Conservation (phyloP, 202 grass and related monocot genomes). For the Zizania palustris region DNA sequence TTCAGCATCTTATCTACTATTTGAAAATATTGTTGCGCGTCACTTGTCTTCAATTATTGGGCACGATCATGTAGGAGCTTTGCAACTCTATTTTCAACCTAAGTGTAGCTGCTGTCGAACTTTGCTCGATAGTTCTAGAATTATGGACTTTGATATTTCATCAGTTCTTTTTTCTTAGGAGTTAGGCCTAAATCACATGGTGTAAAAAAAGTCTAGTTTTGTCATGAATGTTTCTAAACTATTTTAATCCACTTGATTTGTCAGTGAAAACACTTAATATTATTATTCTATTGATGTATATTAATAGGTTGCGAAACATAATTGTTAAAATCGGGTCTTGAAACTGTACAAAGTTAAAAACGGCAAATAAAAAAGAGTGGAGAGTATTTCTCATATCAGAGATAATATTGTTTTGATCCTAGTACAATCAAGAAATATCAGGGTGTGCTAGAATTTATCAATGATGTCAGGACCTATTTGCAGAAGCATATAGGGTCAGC, state of each 20-base stretch:
- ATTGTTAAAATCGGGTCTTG: neutral
- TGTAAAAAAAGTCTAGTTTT: neutral
- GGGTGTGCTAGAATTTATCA: constrained; percentile 11
- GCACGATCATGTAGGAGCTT: neutral
- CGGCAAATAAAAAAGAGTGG: neutral
- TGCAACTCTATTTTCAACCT: constrained; percentile 18
- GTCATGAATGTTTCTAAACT: neutral
- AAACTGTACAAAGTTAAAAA: neutral
- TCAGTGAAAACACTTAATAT: neutral
- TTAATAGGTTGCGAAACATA: neutral
- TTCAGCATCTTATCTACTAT: neutral
- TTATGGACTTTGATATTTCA: neutral
- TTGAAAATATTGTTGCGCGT: constrained; percentile 5
- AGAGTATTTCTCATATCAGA: neutral
- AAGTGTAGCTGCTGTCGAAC: neutral
- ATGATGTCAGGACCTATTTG: neutral
- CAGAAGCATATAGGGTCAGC: neutral
- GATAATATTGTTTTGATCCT: neutral
- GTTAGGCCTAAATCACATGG: neutral
- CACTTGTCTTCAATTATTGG: neutral
- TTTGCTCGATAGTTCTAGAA: constrained; percentile 4
- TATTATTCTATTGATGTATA: neutral
- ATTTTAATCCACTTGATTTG: neutral
- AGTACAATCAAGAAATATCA: neutral
- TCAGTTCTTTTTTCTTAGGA: neutral